Conservation (phyloP, 345 rosid species). For the rapeseed (Brassica napus) region Da-Ae NC_063445.1:18377001-18377500, state of each 20-base stretch:
- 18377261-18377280: conserved; percentile 54
- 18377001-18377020: conserved; percentile 45
- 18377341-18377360: conserved; percentile 70
- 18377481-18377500: conserved; percentile 42
- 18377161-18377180: conserved; percentile 59
- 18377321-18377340: conserved; percentile 65
- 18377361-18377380: conserved; percentile 80
- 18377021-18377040: conserved; percentile 78
- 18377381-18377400: conserved; percentile 79
- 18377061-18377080: conserved; percentile 87
- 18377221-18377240: conserved; percentile 87
- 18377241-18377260: conserved; percentile 76
- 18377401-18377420: conserved; percentile 75
- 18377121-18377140: conserved; percentile 53
- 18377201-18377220: conserved; percentile 91
- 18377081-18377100: conserved; percentile 64
- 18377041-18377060: conserved; percentile 77
- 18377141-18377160: conserved; percentile 52
- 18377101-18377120: conserved; percentile 65
- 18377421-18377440: conserved; percentile 71
- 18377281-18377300: conserved; percentile 9
- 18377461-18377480: conserved; percentile 42
- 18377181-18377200: conserved; percentile 85
- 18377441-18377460: conserved; percentile 88
- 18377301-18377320: conserved; percentile 25